These are phyloP conservation scores for Fomitopsis palustris DNA, from an alignment of 1,284 basidiomycete genomes.

Conservation along the genomic window DNA sequence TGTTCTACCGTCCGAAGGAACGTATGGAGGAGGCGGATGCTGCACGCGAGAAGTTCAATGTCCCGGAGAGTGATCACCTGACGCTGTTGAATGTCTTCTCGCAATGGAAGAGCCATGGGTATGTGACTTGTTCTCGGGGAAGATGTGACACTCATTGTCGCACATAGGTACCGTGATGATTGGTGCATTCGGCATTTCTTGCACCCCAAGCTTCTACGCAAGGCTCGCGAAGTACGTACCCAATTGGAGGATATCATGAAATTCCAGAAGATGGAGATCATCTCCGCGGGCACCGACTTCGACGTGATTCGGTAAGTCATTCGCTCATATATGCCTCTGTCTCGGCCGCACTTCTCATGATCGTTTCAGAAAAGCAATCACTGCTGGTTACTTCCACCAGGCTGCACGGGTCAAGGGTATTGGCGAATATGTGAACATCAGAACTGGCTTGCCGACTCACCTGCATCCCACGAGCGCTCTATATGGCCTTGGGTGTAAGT, in stretches of 20 bases:
- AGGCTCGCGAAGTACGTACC: slow-evolving; percentile 92
- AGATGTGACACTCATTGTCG: neutral
- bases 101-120: slow-evolving; percentile 96
- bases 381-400: slow-evolving; percentile 99
- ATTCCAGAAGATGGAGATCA: slow-evolving; percentile 90
- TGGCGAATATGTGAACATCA: slow-evolving; percentile 96
- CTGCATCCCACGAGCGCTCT: slow-evolving; percentile 96
- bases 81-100: slow-evolving; percentile 96
- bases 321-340: neutral
- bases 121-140: slow-evolving; percentile 24
- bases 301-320: slow-evolving; percentile 78
- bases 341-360: slow-evolving; percentile 1
- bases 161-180: slow-evolving; percentile 76
- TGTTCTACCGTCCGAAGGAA: slow-evolving; percentile 95
- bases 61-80: slow-evolving; percentile 96
- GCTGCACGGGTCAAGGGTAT: slow-evolving; percentile 98
- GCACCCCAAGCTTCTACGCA: slow-evolving; percentile 93
- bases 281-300: slow-evolving; percentile 93
- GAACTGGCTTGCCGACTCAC: slow-evolving; percentile 91
- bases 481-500: slow-evolving; percentile 92
- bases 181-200: slow-evolving; percentile 96
- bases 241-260: slow-evolving; percentile 99
- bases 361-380: slow-evolving; percentile 84
- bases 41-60: slow-evolving; percentile 96
- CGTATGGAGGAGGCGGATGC: slow-evolving; percentile 95